Conservation (phyloP, 2,329 filamentous ascomycete species). For the Pseudopyrenochaeta lycopersici region DNA sequence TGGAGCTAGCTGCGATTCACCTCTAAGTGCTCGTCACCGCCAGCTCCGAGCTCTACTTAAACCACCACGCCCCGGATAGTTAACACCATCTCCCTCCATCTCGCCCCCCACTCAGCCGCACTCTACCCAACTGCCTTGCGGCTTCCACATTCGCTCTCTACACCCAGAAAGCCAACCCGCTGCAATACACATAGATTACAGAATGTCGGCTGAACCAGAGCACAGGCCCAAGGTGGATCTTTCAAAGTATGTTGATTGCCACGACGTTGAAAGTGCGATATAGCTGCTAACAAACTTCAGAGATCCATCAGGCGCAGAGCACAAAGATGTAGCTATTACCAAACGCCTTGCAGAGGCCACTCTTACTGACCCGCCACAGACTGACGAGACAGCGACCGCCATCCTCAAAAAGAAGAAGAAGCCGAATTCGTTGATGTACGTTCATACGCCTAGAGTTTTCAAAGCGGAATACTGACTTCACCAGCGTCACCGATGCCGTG, state of each 20-base stretch:
- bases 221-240: slow-evolving; percentile 62
- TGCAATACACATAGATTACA: slow-evolving; percentile 29
- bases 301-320: slow-evolving; percentile 87
- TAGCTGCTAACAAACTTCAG: slow-evolving; percentile 63
- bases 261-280: slow-evolving; percentile 11
- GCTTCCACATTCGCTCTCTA: slow-evolving; percentile 17
- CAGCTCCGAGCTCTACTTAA: slow-evolving; percentile 40
- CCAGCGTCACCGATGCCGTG: slow-evolving; percentile 93
- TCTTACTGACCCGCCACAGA: slow-evolving; percentile 61
- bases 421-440: slow-evolving; percentile 97
- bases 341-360: slow-evolving; percentile 13
- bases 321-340: slow-evolving; percentile 72
- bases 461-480: slow-evolving; percentile 38
- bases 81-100: slow-evolving; percentile 35
- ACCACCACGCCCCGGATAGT: slow-evolving; percentile 39
- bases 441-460: not conserved
- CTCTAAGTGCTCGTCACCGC: no score
- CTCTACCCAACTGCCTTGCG: slow-evolving; percentile 25
- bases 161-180: slow-evolving; percentile 12
- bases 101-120: slow-evolving; percentile 32
- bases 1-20: slow-evolving; percentile 19
- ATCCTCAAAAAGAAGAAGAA: slow-evolving; percentile 99
- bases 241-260: slow-evolving; percentile 49
- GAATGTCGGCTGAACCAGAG: slow-evolving; percentile 61
- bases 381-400: slow-evolving; percentile 91